A percentile compares a stretch with the other conserved stretches of the same genome.
These are phyloP conservation scores for Pythium dissotocum DNA, from an alignment of 352 stramenopile species.

Conservation along the genomic window DNA sequence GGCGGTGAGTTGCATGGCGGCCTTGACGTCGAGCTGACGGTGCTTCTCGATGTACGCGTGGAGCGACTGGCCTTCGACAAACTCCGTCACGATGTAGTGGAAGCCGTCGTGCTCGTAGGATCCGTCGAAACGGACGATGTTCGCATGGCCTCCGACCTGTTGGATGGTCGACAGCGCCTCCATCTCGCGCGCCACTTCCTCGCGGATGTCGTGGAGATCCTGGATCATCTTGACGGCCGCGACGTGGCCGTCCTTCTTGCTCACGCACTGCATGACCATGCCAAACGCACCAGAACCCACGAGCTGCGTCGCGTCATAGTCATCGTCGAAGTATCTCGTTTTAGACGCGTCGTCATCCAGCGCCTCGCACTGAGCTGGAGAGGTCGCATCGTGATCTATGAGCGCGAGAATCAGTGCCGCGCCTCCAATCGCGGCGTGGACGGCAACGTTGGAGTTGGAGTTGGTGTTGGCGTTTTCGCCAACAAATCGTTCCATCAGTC, in stretches of 20 bases:
- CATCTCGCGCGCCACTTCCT: slow-evolving; percentile 67
- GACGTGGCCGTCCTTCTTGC: slow-evolving; percentile 57
- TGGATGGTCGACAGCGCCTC: slow-evolving; percentile 54
- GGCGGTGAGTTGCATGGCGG: slow-evolving; percentile 50
- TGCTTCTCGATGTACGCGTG: slow-evolving; percentile 67
- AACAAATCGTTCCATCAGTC: background rate
- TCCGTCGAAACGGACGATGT: slow-evolving; percentile 63
- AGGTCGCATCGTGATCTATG: no score
- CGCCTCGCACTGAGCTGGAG: slow-evolving; percentile 3
- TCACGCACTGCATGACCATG: slow-evolving; percentile 83
- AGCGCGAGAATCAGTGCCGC: slow-evolving; percentile 1
- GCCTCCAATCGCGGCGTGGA: background rate
- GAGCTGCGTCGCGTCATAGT: slow-evolving; percentile 64
- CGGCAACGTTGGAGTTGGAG: background rate
- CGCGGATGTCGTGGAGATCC: slow-evolving; percentile 45
- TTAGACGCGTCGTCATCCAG: background rate
- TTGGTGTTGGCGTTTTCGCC: background rate
- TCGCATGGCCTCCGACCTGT: slow-evolving; percentile 53
- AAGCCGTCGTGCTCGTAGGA: slow-evolving; percentile 78
- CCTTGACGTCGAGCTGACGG: slow-evolving; percentile 40
- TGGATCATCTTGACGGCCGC: slow-evolving; percentile 83
- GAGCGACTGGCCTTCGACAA: slow-evolving; percentile 65
- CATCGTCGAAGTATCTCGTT: slow-evolving; percentile 47
- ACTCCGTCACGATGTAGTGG: slow-evolving; percentile 84
- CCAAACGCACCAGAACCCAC: slow-evolving; percentile 74